Evolutionary conservation across 495 filamentous ascomycete species (phyloP).

Genomic region (Penicillium angulare): DNA sequence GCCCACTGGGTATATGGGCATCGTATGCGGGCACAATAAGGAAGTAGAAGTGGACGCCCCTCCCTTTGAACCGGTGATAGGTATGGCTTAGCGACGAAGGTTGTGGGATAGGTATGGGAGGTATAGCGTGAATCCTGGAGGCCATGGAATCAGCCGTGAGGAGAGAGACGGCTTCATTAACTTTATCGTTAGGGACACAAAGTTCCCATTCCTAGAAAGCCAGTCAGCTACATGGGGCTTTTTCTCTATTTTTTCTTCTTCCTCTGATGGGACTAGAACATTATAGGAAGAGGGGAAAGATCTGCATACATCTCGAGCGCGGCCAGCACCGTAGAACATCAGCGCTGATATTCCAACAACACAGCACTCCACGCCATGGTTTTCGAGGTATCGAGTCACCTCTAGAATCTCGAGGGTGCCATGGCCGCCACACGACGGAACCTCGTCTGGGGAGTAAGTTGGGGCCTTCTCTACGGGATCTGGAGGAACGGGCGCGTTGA

Average conservation of each 20-base stretch:
- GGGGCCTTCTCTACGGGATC: conserved; percentile 10
- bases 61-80: conserved; percentile 34
- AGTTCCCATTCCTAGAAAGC: conserved; percentile 28
- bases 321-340: conserved; percentile 29
- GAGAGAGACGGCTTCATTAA: conserved; percentile 14
- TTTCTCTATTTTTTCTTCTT: neutral
- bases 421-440: conserved; percentile 25
- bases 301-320: conserved; percentile 26
- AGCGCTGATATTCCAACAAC: conserved; percentile 28
- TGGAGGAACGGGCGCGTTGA: conserved; percentile 14
- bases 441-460: conserved; percentile 21
- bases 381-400: conserved; percentile 26
- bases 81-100: conserved; percentile 31
- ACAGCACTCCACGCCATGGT: conserved; percentile 29
- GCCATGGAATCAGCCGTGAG: conserved; percentile 12
- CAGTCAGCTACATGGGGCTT: neutral
- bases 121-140: conserved; percentile 14
- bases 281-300: conserved; percentile 1
- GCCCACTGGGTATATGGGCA: conserved; percentile 28
- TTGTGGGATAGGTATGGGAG: conserved; percentile 17
- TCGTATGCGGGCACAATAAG: conserved; percentile 31
- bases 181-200: conserved; percentile 25
- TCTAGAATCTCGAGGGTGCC: conserved; percentile 28
- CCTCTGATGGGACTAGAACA: neutral
- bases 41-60: conserved; percentile 30